phyloP scores from a whole-genome alignment of 352 stramenopile genomes.

The Phytophthora megakarya region DNA sequence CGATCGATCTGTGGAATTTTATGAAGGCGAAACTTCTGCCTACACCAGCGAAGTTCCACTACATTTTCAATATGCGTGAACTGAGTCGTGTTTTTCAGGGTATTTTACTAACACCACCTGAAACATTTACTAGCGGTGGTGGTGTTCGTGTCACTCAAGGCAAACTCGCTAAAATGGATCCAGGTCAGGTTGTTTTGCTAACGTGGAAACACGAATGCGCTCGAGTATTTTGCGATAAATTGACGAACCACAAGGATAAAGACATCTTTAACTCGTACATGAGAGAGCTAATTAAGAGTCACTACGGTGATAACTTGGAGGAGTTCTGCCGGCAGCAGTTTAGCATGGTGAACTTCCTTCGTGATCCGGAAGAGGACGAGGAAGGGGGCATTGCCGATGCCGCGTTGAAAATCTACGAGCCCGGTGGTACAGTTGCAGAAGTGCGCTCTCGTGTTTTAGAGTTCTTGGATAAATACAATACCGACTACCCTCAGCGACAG shows the following conservation, averaged over 20 bases:
- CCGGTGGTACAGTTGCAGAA: conserved; percentile 92
- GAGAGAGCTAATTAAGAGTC: conserved; percentile 88
- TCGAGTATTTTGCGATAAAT: conserved; percentile 98
- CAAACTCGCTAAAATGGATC: conserved; percentile 89
- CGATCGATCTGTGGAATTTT: conserved; percentile 96
- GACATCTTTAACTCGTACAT: conserved; percentile 93
- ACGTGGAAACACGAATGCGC: conserved; percentile 99
- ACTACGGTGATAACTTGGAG: conserved; percentile 92
- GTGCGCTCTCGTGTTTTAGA: conserved; percentile 92
- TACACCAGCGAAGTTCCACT: conserved; percentile 98
- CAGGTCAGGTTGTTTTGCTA: conserved; percentile 91
- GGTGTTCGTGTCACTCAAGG: conserved; percentile 82
- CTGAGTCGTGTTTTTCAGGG: conserved; percentile 98
- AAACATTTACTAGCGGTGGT: conserved; percentile 94
- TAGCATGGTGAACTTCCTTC: conserved; percentile 98
- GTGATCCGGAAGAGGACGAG: conserved; percentile 96
- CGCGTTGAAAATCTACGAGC: conserved; percentile 97
- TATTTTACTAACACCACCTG: conserved; percentile 94
- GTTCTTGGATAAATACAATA: conserved; percentile 98
- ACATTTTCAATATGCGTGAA: conserved; percentile 99
- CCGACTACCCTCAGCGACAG: conserved; percentile 94
- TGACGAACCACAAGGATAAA: conserved; percentile 98
- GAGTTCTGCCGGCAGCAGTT: conserved; percentile 70
- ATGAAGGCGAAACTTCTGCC: conserved; percentile 98
- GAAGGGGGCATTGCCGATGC: conserved; percentile 94